Evolutionary conservation across 2,329 filamentous ascomycete genomes (phyloP), one percentile per base, ranked within the genome.

Genomic region (Arthrobotrys sinensis): DNA sequence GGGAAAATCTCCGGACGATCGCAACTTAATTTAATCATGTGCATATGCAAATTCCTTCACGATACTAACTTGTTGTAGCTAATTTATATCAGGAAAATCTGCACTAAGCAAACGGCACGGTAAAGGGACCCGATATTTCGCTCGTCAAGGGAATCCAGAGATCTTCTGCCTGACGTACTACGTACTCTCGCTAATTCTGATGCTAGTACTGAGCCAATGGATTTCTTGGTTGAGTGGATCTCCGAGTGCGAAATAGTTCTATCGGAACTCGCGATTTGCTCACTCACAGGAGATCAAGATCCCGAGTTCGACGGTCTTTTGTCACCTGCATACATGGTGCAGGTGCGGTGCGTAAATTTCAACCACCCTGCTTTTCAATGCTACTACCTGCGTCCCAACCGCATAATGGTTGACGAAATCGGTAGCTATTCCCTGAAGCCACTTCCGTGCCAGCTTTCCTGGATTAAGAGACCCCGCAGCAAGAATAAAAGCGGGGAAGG

Each of bases 1-100:
- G 50, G 50, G 50, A 53, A 53, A 53, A 34, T 53, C 28, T 53
- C 50, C 50, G 50, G 50, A 34, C 3, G 50, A 53, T 53, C 50
- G 11, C 28, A 34, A 53, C 50, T 53, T 34, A 53, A 53, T 53
- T 12, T 12, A 32, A 53, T 53, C 28, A 1, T 8, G 12, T 53
- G 50, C 50, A 53, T 53, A 53, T 53, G 50, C 24, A 16, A 12
- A 16, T 12, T 34, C n/a, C 16, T 53, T 53, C 50, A 53, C 50
- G 50, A 53, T 53, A 5, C 50, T 53, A 53, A 53, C 50, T 16
- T 34, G 4, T 53, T 53, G 28, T 53, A 16, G 50, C 34, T 34
- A 34, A 53, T 53, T 34, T 53, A 34, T 53, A 53, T 16, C 28
- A 16, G 2, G 14, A 10, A 34, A 12, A 38, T n/a, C 50, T 34